phyloP scores from a whole-genome alignment of 306 rosid species.

The Inga leiocalycina region DNA sequence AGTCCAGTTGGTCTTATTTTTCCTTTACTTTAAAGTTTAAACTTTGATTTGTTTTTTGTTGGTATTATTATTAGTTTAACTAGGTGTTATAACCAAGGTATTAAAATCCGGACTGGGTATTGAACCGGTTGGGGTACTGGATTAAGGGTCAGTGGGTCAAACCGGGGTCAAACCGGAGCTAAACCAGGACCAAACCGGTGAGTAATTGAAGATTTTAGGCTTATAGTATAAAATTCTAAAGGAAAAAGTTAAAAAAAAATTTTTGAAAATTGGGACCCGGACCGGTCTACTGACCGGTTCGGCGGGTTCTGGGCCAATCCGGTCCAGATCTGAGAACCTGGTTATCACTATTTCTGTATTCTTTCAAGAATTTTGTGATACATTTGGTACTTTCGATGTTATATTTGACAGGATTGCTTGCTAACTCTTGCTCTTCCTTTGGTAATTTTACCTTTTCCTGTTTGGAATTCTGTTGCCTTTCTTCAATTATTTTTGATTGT shows the following conservation, averaged over 20 bases:
- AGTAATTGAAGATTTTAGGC: too few relatives aligned
- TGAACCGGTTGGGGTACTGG: too few relatives aligned
- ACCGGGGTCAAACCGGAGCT: too few relatives aligned
- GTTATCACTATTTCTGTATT: background rate
- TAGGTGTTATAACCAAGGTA: background rate
- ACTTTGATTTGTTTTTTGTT: background rate
- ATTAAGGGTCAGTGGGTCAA: too few relatives aligned
- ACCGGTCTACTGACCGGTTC: too few relatives aligned
- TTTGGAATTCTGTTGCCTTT: background rate
- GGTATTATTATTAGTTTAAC: background rate
- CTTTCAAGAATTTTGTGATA: background rate
- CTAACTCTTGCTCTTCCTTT: background rate
- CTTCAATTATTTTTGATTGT: background rate
- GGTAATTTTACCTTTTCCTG: background rate
- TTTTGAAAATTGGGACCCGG: too few relatives aligned
- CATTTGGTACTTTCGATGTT: background rate
- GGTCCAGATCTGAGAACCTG: too few relatives aligned
- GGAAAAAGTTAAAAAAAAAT: too few relatives aligned
- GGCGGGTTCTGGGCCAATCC: too few relatives aligned
- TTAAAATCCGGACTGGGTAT: too few relatives aligned
- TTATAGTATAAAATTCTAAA: too few relatives aligned
- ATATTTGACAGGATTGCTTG: background rate
- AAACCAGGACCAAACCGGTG: too few relatives aligned
- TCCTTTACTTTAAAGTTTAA: background rate
- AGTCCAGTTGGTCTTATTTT: background rate